Evolutionary conservation across 495 filamentous ascomycete species (phyloP).

Genomic region (Articulospora tetracladia): DNA sequence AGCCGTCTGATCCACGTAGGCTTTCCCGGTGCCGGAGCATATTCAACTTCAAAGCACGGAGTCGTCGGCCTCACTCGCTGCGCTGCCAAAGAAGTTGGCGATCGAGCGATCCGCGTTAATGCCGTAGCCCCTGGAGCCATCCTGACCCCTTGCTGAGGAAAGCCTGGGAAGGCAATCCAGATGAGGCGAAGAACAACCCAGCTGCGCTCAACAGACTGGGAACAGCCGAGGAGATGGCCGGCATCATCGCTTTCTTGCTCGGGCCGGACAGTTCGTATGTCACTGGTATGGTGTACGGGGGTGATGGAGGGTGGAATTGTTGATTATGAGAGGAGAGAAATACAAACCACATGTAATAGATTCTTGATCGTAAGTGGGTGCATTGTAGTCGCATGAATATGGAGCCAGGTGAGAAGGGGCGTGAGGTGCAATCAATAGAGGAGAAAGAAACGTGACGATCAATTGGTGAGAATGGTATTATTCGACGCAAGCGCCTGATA

Average conservation of each 20-base stretch:
- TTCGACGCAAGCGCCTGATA: no score
- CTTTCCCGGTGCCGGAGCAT: conserved; percentile 33
- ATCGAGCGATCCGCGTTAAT: conserved; percentile 49
- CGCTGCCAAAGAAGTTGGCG: conserved; percentile 51
- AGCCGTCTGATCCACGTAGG: conserved; percentile 30
- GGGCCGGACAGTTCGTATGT: conserved; percentile 44
- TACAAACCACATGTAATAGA: no score
- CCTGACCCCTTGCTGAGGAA: conserved; percentile 19
- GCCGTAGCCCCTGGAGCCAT: conserved; percentile 49
- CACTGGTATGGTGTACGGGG: conserved; percentile 49
- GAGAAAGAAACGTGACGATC: no score
- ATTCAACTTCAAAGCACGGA: conserved; percentile 51
- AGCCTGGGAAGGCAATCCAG: conserved; percentile 22
- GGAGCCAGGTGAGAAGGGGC: no score
- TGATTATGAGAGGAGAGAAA: no score
- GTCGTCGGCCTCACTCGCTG: conserved; percentile 52
- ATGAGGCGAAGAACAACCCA: conserved; percentile 32
- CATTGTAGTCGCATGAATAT: no score
- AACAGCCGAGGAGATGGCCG: conserved; percentile 47
- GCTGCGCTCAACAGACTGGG: conserved; percentile 47
- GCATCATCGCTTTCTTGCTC: conserved; percentile 50
- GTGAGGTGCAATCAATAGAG: no score
- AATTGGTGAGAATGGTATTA: no score
- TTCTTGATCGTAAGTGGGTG: no score
- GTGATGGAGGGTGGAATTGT: conserved; percentile 34